A percentile compares a stretch with the other conserved stretches of the same genome.
phyloP scores from a whole-genome alignment of 768 basidiomycete genomes.

The Tylopilus balloui region DNA sequence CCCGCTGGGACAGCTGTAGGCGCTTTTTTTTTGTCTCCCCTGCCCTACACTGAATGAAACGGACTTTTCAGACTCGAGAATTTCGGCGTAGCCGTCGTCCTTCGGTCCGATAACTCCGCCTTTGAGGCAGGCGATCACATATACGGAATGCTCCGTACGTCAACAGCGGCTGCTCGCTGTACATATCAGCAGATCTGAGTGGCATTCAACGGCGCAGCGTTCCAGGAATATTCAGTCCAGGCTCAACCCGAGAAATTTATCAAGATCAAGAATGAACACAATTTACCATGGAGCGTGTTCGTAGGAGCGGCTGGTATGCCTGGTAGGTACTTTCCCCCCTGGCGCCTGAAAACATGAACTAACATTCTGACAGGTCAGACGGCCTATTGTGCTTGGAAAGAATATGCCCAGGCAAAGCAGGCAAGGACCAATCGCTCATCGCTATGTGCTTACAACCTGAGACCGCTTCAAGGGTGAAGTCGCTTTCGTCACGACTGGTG shows the following conservation, averaged over 20 bases:
- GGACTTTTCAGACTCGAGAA: not conserved
- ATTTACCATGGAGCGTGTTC: slow-evolving; percentile 1
- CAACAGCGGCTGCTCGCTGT: not conserved
- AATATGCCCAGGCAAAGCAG: slow-evolving; percentile 2
- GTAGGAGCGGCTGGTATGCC: slow-evolving; percentile 4
- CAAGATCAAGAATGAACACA: not conserved
- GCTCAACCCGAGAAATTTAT: not conserved
- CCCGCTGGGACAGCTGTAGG: not conserved
- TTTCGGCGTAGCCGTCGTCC: not conserved
- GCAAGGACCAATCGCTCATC: not conserved
- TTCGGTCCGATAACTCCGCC: slow-evolving; percentile 5
- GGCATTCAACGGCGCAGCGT: not conserved
- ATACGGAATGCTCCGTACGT: slow-evolving; percentile 4
- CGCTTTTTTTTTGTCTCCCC: not conserved
- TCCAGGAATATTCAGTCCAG: slow-evolving; percentile 4
- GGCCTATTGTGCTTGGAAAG: slow-evolving; percentile 7
- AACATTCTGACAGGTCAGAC: not conserved
- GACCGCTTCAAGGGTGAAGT: not conserved
- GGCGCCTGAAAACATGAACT: not conserved
- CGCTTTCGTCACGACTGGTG: slow-evolving; percentile 1
- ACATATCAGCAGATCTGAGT: not conserved
- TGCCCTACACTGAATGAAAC: not conserved
- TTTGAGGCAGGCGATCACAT: slow-evolving; percentile 1
- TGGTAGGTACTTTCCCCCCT: not conserved
- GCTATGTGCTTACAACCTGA: not conserved